phyloP scores from a whole-genome alignment of 2,329 filamentous ascomycete species.

The Penicillium sp. region DNA sequence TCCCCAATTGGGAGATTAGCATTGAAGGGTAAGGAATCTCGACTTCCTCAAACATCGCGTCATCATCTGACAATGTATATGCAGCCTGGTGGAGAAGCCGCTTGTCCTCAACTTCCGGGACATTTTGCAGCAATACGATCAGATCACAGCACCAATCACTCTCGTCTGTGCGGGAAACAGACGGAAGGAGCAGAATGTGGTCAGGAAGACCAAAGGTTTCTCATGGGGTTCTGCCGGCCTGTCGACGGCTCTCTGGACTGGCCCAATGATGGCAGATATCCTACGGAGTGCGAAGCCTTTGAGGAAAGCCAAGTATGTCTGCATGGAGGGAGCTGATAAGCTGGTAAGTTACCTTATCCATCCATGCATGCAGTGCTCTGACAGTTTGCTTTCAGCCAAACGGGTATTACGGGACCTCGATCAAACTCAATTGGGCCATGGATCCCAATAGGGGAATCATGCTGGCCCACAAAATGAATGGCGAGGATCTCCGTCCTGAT shows the following conservation, averaged over 20 bases:
- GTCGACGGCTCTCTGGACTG: conserved; percentile 81
- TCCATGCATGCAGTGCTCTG: not conserved
- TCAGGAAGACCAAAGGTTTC: conserved; percentile 85
- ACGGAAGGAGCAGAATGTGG: conserved; percentile 83
- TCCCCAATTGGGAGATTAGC: conserved; percentile 70
- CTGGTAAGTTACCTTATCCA: conserved; percentile 48
- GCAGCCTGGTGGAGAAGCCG: conserved; percentile 57
- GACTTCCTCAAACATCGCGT: too few relatives aligned
- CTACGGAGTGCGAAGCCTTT: conserved; percentile 59
- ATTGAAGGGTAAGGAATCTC: conserved; percentile 62
- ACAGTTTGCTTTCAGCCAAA: too few relatives aligned
- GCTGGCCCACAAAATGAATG: conserved; percentile 86
- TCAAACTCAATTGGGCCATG: conserved; percentile 81
- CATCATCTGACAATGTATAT: not conserved
- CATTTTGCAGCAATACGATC: conserved; percentile 64
- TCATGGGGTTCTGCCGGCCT: conserved; percentile 85
- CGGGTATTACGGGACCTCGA: conserved; percentile 76
- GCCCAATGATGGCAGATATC: conserved; percentile 64
- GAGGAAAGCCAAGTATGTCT: conserved; percentile 68
- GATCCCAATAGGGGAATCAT: conserved; percentile 75
- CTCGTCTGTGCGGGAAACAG: conserved; percentile 87
- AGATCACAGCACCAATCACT: conserved; percentile 76
- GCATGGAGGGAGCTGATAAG: conserved; percentile 83
- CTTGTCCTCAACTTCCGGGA: conserved; percentile 63
- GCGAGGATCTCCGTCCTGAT: conserved; percentile 67